Base-by-base conservation (phyloP, 371 early-diverging fungal genomes). In the Zychaea mexicana region DNA sequence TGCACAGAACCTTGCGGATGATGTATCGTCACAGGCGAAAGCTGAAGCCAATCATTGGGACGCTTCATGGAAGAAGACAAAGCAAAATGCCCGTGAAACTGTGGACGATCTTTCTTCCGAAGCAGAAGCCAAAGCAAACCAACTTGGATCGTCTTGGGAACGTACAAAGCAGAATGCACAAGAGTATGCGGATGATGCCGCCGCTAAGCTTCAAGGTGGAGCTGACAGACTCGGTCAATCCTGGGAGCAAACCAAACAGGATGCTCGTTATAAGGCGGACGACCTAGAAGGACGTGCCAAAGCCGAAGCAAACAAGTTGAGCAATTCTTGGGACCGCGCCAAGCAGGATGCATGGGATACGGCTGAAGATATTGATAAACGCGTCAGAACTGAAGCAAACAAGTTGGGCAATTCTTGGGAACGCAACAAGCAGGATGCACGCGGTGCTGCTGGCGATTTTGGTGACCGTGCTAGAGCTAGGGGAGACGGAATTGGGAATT, bases 161-260 rank as follows among this genome's bases (percentile, higher is more conserved):
- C 42, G 19, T 12, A 5, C 26, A 36, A 60, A 67, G 17, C 47
- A 60, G 5, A 39, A 54, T 31, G 56, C 33, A 9, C 17, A 24
- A n/a, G 30, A 4, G 0, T 42, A 42, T 15, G 54, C 60, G 6
- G 33, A 22, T 49, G 47, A 60, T 30, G 28, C 26, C 2, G 2
- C 46, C 6, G 26, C 21, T 30, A 3, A 47, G 17, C 27, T 24
- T 4, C 47, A 39, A 22, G 47, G 32, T 24, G 39, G 24, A 15
- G 63, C 59, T 2, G 46, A 58, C 12, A 47, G 49, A 9, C 49
- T 59, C 3, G 53, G 65, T 9, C 2, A 21, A n/a, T 55, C 38
- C 7, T 57, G 60, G 67, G 62, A 70, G 22, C 47, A 66, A 3
- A 64, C 68, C 27, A 64, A 69, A 21, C 42, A 61, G 7, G 32